Conservation (phyloP, 1,139 yeast species). For the Yamadazyma blattariae region DNA sequence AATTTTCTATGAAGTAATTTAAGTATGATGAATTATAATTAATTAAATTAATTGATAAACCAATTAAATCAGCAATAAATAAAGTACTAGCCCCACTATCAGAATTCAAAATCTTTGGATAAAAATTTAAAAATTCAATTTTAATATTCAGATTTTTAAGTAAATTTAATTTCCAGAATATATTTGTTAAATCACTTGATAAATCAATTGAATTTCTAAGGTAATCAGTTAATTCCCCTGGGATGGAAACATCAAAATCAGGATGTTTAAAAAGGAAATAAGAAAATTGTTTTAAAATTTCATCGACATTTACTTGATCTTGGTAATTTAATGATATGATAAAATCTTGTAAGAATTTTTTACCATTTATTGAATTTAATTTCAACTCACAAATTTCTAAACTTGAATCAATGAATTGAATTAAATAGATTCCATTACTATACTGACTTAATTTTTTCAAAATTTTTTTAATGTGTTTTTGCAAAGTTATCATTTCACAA, state of each 20-base stretch:
- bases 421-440: slow-evolving; percentile 34
- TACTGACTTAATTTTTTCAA: slow-evolving; percentile 31
- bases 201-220: slow-evolving; percentile 6
- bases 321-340: slow-evolving; percentile 21
- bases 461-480: slow-evolving; percentile 44
- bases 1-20: slow-evolving; percentile 8
- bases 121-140: slow-evolving; percentile 3
- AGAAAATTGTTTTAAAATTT: slow-evolving; percentile 12
- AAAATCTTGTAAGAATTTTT: slow-evolving; percentile 47
- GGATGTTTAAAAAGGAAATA: slow-evolving; percentile 10
- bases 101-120: slow-evolving; percentile 1
- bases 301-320: slow-evolving; percentile 13
- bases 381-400: slow-evolving; percentile 43
- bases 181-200: slow-evolving; percentile 5
- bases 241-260: slow-evolving; percentile 6
- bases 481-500: slow-evolving; percentile 48
- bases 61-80: slow-evolving; percentile 12
- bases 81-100: no score
- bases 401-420: slow-evolving; percentile 50
- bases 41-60: slow-evolving; percentile 9
- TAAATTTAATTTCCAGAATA: slow-evolving; percentile 14
- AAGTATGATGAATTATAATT: not conserved
- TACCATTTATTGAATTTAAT: slow-evolving; percentile 44
- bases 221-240: slow-evolving; percentile 1
- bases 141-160: slow-evolving; percentile 4